Evolutionary conservation across 2,329 filamentous ascomycete genomes (phyloP), one percentile per base, ranked within the genome.

Genomic region (Epichloe gansuensis): DNA sequence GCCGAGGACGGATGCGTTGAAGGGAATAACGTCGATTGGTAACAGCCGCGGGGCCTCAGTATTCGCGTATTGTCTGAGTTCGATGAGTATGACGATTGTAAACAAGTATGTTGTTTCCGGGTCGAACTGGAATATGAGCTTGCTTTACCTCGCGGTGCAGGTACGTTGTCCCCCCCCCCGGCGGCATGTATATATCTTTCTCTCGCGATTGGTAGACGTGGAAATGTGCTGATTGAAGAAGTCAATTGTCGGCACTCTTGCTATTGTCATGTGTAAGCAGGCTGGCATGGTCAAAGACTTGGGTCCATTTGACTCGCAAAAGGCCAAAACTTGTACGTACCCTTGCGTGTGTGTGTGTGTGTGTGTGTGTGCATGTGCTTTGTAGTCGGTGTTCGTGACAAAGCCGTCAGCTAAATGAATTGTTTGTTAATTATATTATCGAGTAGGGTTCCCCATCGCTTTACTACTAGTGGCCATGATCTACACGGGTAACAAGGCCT

Each of bases 91-190:
- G 93, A 98, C 93, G 5, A 87, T 96, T 21, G 93, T 94, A 69
- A 98, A 98, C 74, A 98, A 98, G 77, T 98, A 94, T 69, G 90
- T 96, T 56, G 81, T 98, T 44, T 96, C 89, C 9, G 93, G 91
- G 54, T 77, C 79, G 47, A 80, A 85, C 59, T 98, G 94, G 80
- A 98, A 98, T 71, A 73, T 98, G 64, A 95, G 94, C 71, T 95
- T 97, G 71, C 87, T 98, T 71, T 85, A 97, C 61, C 80, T 98
- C 54, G 85, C 82, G 55, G 78, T 97, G 55, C 91, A 97, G 84
- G 90, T 96, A 80, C 63, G 80, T 48, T 17, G 17, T 17, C 17
- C 17, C 17, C 17, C 17, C 17, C 17, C 17, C 17, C 17, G 17
- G 17, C 17, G 17, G 31, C 21, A 36, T 25, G 34, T 31, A 36